Base-by-base conservation (phyloP, 192 early-diverging fungal genomes). In the Thamnidium elegans region DNA sequence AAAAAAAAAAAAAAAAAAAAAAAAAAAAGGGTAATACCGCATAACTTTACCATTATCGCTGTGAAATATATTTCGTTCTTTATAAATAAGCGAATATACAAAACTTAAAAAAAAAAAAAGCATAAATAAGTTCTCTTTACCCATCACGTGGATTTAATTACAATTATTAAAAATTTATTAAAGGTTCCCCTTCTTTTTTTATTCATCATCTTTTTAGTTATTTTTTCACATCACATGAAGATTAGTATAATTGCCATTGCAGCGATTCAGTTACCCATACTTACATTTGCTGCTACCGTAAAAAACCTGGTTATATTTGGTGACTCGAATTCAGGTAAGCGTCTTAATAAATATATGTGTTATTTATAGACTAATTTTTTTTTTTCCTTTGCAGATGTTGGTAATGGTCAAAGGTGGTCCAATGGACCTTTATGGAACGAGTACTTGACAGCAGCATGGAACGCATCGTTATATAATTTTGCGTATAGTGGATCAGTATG, bases 281-380 rank as follows among this genome's bases (percentile, higher is more conserved):
- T n/a, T 20, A 26, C 31, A 32, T 56, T 59, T 36, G 62, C 61
- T 19, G 50, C 55, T 23, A 31, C 19, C 14, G 48, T 72, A 8
- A 63, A 68, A 26, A 71, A 71, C 56, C 56, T 76, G 7, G 70
- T 76, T 13, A 69, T 76, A 3, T 71, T 76, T 65, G 74, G 74
- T 20, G 74, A 76, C 45, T 71, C 70, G 10, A 72, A 76, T 64
- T 76, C 74, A 65, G 74, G 74, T 71, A 64, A 26, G 26, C 26
- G 26, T 26, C 26, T 26, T 26, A 26, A 26, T 26, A 26, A 26
- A 26, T 3, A 26, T 26, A 3, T 26, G 3, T 26, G n/a, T 26
- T 26, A 26, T 26, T 26, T 26, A 26, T 3, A 26, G 26, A 26
- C 26, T 26, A 26, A 26, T 26, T 26, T 26, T 26, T 26, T 26